Conservation (phyloP, 2,329 filamentous ascomycete species). For the Botrytis paeoniae region DNA sequence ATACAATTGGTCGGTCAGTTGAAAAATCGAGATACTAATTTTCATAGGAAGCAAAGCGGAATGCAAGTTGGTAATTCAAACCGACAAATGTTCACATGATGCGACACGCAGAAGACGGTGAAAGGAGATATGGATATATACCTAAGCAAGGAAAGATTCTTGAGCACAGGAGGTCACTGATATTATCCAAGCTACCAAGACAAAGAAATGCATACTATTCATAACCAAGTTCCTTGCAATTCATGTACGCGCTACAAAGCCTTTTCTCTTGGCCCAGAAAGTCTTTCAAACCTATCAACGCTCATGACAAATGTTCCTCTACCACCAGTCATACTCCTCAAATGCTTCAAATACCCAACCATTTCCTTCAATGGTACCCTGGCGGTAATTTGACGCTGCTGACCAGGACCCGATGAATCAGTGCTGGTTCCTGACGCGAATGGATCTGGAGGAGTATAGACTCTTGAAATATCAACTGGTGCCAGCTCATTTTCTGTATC, state of each 20-base stretch:
- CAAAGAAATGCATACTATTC: neutral
- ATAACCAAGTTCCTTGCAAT: neutral
- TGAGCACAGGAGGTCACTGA: neutral
- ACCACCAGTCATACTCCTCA: conserved; percentile 85
- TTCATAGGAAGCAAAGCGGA: neutral
- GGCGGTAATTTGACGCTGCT: conserved; percentile 69
- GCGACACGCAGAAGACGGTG: neutral
- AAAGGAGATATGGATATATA: neutral
- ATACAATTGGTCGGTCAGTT: neutral
- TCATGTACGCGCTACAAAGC: conserved; percentile 26
- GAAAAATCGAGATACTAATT: neutral
- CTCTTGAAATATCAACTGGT: conserved; percentile 65
- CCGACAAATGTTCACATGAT: neutral
- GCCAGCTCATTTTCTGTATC: conserved; percentile 21
- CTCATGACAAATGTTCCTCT: conserved; percentile 75
- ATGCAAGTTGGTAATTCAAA: neutral
- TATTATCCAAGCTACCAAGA: too few relatives aligned
- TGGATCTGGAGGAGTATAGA: conserved; percentile 87
- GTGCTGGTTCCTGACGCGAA: conserved; percentile 55
- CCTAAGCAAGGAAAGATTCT: neutral
- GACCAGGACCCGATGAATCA: conserved; percentile 46
- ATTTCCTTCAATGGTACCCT: conserved; percentile 94
- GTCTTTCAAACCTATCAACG: conserved; percentile 67
- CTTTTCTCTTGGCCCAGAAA: conserved; percentile 54
- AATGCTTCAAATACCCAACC: conserved; percentile 87